phyloP scores from a whole-genome alignment of 225 moss, liverwort and hornwort genomes.

The Sphagnum contortum region DNA sequence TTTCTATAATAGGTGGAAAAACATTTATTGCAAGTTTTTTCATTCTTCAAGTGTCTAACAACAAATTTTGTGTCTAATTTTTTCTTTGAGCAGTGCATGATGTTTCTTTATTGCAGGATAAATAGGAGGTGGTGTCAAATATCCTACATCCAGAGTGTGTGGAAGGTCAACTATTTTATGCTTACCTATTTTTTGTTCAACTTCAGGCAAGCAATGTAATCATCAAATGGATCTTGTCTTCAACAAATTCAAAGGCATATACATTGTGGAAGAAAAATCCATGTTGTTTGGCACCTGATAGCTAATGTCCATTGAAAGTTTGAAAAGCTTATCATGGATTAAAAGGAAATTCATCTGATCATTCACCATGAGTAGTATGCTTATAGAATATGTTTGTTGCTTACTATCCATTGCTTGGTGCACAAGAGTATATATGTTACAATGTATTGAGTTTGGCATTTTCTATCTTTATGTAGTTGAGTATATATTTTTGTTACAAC shows the following conservation, averaged over 20 bases:
- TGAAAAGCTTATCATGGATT: too few species aligned
- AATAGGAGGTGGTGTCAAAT: conserved; percentile 22
- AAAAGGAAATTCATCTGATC: too few species aligned
- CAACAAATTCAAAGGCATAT: background rate
- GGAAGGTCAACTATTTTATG: conserved; percentile 56
- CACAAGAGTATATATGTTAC: background rate
- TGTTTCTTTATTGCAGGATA: conserved; percentile 15
- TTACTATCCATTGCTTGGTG: too few species aligned
- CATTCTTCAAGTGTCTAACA: background rate
- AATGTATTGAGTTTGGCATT: background rate
- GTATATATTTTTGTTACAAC: conserved; percentile 46
- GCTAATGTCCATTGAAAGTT: too few species aligned
- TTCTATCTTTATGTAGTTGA: conserved; percentile 26
- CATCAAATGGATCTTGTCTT: background rate
- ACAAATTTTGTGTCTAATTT: background rate
- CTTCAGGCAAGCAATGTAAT: conserved; percentile 61
- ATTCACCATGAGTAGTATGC: too few species aligned
- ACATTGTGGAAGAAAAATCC: background rate
- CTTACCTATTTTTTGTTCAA: conserved; percentile 56
- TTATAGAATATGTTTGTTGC: background rate
- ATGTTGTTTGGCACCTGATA: background rate
- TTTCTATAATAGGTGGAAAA: background rate
- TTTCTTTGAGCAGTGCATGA: background rate
- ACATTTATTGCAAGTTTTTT: conserved; percentile 1
- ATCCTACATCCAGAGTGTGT: conserved; percentile 30